A percentile compares a stretch with the other conserved stretches of the same genome.
Evolutionary conservation across 352 stramenopile genomes (phyloP).

Genomic region (Globisporangium paddicum): DNA sequence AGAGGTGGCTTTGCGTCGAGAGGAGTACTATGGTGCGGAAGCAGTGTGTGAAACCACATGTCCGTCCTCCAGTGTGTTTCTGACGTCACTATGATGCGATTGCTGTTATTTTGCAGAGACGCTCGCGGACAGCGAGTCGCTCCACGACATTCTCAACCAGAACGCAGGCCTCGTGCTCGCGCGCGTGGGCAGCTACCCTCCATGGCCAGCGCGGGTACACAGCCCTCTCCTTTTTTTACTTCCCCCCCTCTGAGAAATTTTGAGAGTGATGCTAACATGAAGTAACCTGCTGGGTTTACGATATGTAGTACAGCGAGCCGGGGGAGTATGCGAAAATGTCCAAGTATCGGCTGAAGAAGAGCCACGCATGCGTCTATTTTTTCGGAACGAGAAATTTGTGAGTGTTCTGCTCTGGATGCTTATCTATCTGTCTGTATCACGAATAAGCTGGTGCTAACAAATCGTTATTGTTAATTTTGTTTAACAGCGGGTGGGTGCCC

Average conservation of each 20-base stretch:
- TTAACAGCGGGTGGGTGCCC: conserved; percentile 65
- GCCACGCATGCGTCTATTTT: conserved; percentile 81
- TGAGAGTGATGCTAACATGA: not conserved
- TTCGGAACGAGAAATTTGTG: conserved; percentile 87
- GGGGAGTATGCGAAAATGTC: conserved; percentile 82
- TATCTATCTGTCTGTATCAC: not conserved
- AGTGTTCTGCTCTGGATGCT: conserved; percentile 16
- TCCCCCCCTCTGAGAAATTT: not conserved
- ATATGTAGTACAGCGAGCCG: conserved; percentile 67
- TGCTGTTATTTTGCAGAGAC: conserved; percentile 34
- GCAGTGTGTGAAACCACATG: not conserved
- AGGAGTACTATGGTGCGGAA: conserved; percentile 47
- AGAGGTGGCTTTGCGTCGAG: conserved; percentile 38
- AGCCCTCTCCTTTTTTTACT: not conserved
- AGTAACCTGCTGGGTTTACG: conserved; percentile 1
- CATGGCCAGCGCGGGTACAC: conserved; percentile 74
- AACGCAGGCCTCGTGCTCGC: conserved; percentile 74
- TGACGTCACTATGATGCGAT: not conserved
- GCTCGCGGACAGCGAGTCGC: conserved; percentile 49
- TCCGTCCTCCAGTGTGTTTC: not conserved
- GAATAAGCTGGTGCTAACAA: not conserved
- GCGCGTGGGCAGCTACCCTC: conserved; percentile 72
- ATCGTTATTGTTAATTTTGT: not conserved
- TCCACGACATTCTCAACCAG: conserved; percentile 71
- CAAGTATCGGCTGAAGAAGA: conserved; percentile 67